A percentile compares a stretch with the other conserved stretches of the same genome.
Evolutionary conservation across 2,329 filamentous ascomycete species (phyloP).

Genomic region (Microsporum ferrugineum): DNA sequence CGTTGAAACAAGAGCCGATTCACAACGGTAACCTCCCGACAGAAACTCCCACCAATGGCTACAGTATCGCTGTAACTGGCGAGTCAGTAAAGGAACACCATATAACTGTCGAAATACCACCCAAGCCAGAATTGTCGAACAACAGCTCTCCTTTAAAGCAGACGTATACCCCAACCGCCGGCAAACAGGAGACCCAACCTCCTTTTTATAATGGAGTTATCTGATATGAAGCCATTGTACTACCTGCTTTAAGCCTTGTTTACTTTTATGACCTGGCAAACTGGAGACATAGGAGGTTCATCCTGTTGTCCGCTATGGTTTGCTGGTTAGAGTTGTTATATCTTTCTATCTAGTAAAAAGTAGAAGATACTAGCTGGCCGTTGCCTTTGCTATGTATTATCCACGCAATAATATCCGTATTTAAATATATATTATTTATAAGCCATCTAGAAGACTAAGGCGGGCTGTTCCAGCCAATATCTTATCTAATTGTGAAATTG

Average conservation of each 20-base stretch:
- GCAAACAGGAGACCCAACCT: neutral
- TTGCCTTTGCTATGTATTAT: neutral
- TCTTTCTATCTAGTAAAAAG: neutral
- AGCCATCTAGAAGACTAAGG: neutral
- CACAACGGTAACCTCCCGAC: neutral
- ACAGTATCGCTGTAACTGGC: neutral
- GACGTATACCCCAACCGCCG: neutral
- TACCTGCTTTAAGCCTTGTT: neutral
- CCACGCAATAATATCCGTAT: neutral
- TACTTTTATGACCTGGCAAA: neutral
- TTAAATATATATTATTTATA: neutral
- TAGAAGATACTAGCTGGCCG: neutral
- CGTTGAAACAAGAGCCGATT: neutral
- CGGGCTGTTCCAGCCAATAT: neutral
- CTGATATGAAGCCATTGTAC: neutral
- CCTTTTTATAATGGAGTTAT: conserved; percentile 1
- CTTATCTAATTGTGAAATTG: neutral
- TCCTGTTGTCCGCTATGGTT: neutral
- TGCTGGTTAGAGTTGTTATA: neutral
- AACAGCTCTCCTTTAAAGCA: neutral
- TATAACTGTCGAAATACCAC: neutral
- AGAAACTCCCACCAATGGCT: neutral
- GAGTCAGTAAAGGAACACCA: neutral
- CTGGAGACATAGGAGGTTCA: neutral
- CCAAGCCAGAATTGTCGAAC: neutral